Evolutionary conservation across 371 early-diverging fungal species (phyloP).

Genomic region (Globomyces sp.): DNA sequence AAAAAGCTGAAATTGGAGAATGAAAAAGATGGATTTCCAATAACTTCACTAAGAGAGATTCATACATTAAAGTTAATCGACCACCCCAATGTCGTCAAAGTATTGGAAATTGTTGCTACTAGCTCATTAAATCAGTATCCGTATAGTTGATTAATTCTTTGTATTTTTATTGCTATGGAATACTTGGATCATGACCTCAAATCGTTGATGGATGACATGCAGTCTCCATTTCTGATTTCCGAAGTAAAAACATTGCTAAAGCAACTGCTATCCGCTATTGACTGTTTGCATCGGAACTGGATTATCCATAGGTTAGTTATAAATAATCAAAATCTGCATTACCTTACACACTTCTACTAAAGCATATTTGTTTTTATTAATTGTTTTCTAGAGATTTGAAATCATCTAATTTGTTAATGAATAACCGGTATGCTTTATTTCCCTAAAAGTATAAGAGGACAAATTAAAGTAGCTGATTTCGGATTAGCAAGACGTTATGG

Average conservation of each 20-base stretch:
- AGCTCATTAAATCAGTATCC: constrained; percentile 33
- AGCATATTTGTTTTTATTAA: too few species aligned
- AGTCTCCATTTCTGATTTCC: constrained; percentile 71
- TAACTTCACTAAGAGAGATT: constrained; percentile 90
- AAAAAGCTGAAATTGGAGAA: constrained; percentile 96
- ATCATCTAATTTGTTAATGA: constrained; percentile 91
- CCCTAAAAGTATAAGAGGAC: constrained; percentile 43
- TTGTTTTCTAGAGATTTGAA: constrained; percentile 76
- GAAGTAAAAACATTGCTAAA: constrained; percentile 91
- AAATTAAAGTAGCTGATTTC: constrained; percentile 93
- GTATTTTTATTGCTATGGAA: constrained; percentile 95
- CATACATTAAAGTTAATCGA: constrained; percentile 81
- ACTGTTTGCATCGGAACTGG: constrained; percentile 92
- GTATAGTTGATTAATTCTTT: too few species aligned
- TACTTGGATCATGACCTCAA: constrained; percentile 95
- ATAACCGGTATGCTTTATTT: constrained; percentile 44
- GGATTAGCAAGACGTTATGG: constrained; percentile 91
- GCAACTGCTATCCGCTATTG: constrained; percentile 82
- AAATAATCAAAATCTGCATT: constrained; percentile 25
- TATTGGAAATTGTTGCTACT: constrained; percentile 88
- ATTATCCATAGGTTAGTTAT: constrained; percentile 67
- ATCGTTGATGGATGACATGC: constrained; percentile 84
- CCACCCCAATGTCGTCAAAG: constrained; percentile 94
- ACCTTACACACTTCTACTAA: too few species aligned
- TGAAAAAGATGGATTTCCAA: constrained; percentile 95